Conservation (phyloP, 441 rosid genomes). For the Syzygium malaccense region DNA sequence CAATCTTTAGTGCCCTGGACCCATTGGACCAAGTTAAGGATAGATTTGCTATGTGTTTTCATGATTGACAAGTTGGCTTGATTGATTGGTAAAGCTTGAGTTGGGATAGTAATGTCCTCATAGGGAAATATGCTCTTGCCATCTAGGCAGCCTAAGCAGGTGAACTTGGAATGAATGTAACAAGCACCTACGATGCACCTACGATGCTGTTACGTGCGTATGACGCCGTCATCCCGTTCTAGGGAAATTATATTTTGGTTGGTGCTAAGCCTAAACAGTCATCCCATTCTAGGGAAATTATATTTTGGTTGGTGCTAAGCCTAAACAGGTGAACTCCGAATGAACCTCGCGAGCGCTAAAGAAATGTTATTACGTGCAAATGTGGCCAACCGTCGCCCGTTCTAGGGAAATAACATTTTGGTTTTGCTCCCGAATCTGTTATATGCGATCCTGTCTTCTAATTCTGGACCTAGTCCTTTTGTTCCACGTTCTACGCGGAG, state of each 20-base stretch:
- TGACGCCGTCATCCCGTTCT: too few relatives aligned
- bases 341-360: background rate
- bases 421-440: background rate
- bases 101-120: too few relatives aligned
- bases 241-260: too few relatives aligned
- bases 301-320: background rate
- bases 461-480: background rate
- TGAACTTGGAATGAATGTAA: background rate
- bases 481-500: background rate
- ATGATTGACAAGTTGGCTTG: too few relatives aligned
- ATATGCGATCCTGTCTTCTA: background rate
- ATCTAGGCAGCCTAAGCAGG: background rate
- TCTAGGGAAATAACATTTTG: background rate
- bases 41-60: too few relatives aligned
- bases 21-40: too few relatives aligned
- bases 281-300: too few relatives aligned
- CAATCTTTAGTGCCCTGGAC: too few relatives aligned
- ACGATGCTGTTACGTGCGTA: background rate
- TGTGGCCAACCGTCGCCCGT: background rate
- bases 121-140: background rate
- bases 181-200: too few relatives aligned
- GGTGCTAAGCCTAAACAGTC: background rate
- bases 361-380: background rate
- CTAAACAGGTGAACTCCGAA: background rate
- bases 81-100: too few relatives aligned